Percentiles rank a stretch among this genome's conserved stretches.
Conservation (phyloP, 2,329 filamentous ascomycete genomes). For the Trichoderma sp. region DNA sequence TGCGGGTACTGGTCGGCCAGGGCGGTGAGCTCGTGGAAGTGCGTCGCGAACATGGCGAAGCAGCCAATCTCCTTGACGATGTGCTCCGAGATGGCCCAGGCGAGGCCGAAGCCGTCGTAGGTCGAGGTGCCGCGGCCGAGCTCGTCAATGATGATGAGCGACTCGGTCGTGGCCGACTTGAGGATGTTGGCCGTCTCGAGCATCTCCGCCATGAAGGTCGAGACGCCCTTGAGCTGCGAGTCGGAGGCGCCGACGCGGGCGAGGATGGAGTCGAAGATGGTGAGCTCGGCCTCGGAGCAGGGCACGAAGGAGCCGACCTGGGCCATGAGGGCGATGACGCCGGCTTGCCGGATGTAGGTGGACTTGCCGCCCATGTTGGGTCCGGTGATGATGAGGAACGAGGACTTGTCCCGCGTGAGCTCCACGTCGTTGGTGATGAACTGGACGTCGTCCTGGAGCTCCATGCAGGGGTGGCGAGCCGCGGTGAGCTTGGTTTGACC, state of each 20-base stretch:
- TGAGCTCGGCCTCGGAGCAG: constrained; percentile 84
- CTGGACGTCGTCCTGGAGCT: constrained; percentile 97
- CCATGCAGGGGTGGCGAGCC: constrained; percentile 94
- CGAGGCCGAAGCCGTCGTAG: constrained; percentile 97
- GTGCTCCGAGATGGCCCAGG: constrained; percentile 98
- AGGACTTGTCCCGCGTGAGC: constrained; percentile 74
- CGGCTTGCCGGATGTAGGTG: constrained; percentile 96
- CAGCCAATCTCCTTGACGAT: constrained; percentile 94
- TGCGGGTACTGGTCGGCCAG: constrained; percentile 83
- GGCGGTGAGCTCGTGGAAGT: constrained; percentile 96
- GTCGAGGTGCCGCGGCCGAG: constrained; percentile 95
- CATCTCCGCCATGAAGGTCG: constrained; percentile 99
- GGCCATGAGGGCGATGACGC: constrained; percentile 95
- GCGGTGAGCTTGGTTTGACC: constrained; percentile 90
- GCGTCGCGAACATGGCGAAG: constrained; percentile 93
- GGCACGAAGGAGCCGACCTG: constrained; percentile 97
- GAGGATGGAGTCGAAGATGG: constrained; percentile 95
- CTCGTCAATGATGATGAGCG: constrained; percentile 97
- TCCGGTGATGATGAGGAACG: constrained; percentile 94
- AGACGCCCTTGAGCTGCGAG: constrained; percentile 95
- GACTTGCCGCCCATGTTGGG: constrained; percentile 99
- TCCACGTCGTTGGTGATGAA: constrained; percentile 98
- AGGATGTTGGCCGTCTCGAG: constrained; percentile 97
- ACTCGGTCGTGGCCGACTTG: constrained; percentile 93
- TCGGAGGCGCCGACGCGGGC: constrained; percentile 95